Conservation (phyloP, 257 asterid species). For the Apocynum venetum region DNA sequence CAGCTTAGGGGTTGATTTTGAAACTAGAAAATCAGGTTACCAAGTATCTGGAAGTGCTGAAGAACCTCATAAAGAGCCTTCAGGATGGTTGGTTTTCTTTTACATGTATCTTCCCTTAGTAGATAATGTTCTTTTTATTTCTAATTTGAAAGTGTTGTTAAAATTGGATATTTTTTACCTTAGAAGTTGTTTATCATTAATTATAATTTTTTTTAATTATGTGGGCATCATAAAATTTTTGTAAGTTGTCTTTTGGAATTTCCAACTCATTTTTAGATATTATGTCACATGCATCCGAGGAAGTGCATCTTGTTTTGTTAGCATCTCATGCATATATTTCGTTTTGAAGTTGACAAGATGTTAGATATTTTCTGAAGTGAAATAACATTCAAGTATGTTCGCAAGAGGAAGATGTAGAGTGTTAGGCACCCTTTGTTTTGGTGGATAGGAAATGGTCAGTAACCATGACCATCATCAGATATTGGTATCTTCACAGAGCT, state of each 20-base stretch:
- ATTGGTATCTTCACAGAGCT: background rate
- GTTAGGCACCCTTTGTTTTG: background rate
- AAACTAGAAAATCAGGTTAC: conserved; percentile 30
- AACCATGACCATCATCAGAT: background rate
- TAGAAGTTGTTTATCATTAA: background rate
- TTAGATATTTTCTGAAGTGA: background rate
- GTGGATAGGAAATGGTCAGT: background rate
- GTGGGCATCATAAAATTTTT: background rate
- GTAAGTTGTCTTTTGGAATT: background rate
- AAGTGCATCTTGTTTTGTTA: background rate
- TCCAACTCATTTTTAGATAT: background rate
- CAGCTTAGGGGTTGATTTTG: conserved; percentile 67
- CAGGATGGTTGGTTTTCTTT: conserved; percentile 49
- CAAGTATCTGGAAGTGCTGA: conserved; percentile 37
- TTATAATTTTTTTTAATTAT: background rate
- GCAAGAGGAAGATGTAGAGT: background rate
- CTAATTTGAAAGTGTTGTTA: background rate
- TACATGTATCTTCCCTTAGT: background rate
- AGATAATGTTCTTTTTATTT: background rate
- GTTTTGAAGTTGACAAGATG: background rate
- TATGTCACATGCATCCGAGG: background rate
- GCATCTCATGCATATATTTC: background rate
- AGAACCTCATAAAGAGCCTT: conserved; percentile 40
- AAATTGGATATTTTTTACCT: background rate
- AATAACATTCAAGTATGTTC: background rate